Conservation (phyloP, 2,329 filamentous ascomycete species). For the Fusarium austroafricanum region DNA sequence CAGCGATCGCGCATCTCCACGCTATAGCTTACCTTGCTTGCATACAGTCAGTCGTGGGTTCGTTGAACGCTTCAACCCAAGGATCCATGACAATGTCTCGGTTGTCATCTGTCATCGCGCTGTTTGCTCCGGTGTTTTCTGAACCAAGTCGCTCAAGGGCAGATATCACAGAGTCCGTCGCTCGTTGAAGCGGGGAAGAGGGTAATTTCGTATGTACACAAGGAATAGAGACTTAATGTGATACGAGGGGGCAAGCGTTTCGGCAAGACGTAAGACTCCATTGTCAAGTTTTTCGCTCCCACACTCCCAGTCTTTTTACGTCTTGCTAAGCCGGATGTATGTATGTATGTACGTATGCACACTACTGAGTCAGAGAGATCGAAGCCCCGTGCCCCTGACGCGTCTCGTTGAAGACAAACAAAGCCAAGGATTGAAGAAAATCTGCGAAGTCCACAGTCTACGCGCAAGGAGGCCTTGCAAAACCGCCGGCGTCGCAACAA, state of each 20-base stretch:
- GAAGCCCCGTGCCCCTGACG: constrained; percentile 16
- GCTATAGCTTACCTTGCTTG: background rate
- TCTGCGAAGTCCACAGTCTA: background rate
- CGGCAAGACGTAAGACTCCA: constrained; percentile 2
- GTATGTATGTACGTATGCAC: background rate
- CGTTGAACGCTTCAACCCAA: background rate
- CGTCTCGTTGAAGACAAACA: constrained; percentile 18
- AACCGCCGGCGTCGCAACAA: constrained; percentile 28
- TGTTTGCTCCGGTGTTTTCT: background rate
- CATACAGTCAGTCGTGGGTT: background rate
- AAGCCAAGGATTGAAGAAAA: constrained; percentile 11
- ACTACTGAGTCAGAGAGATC: constrained; percentile 12
- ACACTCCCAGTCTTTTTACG: background rate
- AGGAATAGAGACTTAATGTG: constrained; percentile 9
- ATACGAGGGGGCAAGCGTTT: constrained; percentile 9
- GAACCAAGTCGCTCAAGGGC: constrained; percentile 8
- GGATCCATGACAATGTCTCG: constrained; percentile 29
- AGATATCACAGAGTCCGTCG: constrained; percentile 17
- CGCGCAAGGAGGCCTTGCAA: constrained; percentile 12
- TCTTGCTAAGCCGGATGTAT: background rate
- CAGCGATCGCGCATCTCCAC: constrained; percentile 19
- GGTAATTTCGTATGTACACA: constrained; percentile 11
- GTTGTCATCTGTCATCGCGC: constrained; percentile 28
- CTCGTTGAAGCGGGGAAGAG: constrained; percentile 33
- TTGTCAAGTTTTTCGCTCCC: constrained; percentile 6